phyloP scores from a whole-genome alignment of 2,329 filamentous ascomycete species.

The Cryphonectria naterciae region DNA sequence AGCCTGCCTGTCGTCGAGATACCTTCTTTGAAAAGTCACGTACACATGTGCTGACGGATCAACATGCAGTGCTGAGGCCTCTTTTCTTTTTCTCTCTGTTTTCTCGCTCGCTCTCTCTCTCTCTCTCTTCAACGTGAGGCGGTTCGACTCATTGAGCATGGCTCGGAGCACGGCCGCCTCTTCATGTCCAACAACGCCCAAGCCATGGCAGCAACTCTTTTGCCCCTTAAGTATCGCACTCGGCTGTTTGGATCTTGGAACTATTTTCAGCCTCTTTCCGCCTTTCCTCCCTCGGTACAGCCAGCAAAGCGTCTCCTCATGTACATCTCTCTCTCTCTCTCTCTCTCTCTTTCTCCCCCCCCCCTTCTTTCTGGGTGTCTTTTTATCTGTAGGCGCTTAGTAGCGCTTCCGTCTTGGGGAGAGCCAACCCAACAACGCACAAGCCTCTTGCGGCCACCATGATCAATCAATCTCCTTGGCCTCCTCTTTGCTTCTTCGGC shows the following conservation, averaged over 20 bases:
- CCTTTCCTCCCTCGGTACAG: background rate
- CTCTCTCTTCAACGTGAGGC: background rate
- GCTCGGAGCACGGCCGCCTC: background rate
- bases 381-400: background rate
- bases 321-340: background rate
- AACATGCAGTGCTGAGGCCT: background rate
- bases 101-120: background rate
- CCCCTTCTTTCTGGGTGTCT: too few relatives aligned
- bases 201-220: background rate
- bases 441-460: background rate
- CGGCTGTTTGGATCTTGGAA: background rate
- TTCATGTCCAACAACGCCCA: background rate
- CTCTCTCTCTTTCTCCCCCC: too few relatives aligned
- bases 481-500: background rate
- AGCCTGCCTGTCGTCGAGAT: background rate
- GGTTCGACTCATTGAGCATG: background rate
- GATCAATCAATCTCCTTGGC: background rate
- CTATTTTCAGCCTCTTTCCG: background rate
- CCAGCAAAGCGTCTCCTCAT: background rate
- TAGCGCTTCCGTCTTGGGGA: background rate
- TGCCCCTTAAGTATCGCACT: background rate
- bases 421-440: background rate
- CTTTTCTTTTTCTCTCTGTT: background rate
- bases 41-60: background rate
- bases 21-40: background rate